Conservation (phyloP, 257 asterid species). For the Solanum stenotomum region DNA sequence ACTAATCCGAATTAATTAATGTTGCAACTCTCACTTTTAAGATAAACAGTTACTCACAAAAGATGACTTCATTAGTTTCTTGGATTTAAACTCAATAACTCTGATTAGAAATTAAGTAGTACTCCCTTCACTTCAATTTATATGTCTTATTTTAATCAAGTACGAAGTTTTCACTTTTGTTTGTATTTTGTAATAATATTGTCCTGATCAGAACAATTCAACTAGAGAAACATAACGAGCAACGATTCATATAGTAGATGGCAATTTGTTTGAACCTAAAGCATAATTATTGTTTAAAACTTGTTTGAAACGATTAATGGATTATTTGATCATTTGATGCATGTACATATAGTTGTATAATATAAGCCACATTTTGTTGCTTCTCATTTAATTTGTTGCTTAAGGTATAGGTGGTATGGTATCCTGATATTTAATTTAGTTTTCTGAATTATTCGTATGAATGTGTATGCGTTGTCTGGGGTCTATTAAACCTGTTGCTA, state of each 20-base stretch:
- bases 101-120: neutral
- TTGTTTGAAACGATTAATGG: too few species aligned
- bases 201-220: neutral
- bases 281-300: neutral
- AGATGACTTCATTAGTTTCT: neutral
- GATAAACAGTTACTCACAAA: neutral
- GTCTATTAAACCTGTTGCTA: neutral
- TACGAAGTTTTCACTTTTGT: neutral
- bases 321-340: neutral
- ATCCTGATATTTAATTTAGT: neutral
- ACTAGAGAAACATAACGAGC: neutral
- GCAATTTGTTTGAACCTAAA: neutral
- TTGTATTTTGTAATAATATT: too few species aligned
- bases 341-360: neutral
- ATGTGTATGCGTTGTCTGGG: neutral
- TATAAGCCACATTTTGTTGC: neutral
- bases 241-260: neutral
- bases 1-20: neutral
- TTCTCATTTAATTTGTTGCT: neutral
- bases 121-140: too few species aligned
- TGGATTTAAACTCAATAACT: neutral
- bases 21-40: fast-evolving
- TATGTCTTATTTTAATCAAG: fast-evolving
- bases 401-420: neutral
- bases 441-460: neutral